phyloP scores from a whole-genome alignment of 2,329 filamentous ascomycete species.

The Hawksworthiomyces lignivorus region DNA sequence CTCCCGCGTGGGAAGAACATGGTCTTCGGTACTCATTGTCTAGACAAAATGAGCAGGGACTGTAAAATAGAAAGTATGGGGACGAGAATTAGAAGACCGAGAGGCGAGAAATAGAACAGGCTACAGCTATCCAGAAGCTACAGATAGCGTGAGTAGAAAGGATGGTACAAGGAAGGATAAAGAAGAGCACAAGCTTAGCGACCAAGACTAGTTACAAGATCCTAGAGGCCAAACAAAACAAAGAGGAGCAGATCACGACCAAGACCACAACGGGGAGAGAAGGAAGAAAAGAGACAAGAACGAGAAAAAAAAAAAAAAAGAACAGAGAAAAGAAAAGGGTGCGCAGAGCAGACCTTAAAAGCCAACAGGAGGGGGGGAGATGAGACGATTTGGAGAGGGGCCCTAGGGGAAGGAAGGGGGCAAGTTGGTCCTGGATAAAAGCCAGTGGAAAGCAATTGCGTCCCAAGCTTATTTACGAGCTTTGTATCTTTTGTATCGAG shows the following conservation, averaged over 20 bases:
- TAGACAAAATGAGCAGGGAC: too few relatives aligned
- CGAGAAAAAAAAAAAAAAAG: background rate
- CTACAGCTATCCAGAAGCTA: too few relatives aligned
- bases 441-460: too few relatives aligned
- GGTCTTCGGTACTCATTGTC: background rate
- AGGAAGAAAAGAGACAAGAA: background rate
- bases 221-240: background rate
- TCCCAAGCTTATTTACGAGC: too few relatives aligned
- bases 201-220: too few relatives aligned
- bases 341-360: too few relatives aligned
- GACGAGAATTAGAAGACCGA: too few relatives aligned
- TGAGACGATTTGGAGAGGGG: conserved; percentile 1
- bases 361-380: background rate
- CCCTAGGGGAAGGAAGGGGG: background rate
- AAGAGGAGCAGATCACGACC: background rate
- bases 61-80: too few relatives aligned
- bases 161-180: conserved; percentile 1
- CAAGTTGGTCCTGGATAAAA: too few relatives aligned
- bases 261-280: background rate
- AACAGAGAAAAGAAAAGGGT: background rate
- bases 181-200: too few relatives aligned
- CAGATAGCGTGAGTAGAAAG: background rate
- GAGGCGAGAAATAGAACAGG: too few relatives aligned
- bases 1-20: conserved; percentile 58
- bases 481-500: too few relatives aligned